phyloP scores from a whole-genome alignment of 2,329 filamentous ascomycete genomes.

The Colletotrichum spaethianum region DNA sequence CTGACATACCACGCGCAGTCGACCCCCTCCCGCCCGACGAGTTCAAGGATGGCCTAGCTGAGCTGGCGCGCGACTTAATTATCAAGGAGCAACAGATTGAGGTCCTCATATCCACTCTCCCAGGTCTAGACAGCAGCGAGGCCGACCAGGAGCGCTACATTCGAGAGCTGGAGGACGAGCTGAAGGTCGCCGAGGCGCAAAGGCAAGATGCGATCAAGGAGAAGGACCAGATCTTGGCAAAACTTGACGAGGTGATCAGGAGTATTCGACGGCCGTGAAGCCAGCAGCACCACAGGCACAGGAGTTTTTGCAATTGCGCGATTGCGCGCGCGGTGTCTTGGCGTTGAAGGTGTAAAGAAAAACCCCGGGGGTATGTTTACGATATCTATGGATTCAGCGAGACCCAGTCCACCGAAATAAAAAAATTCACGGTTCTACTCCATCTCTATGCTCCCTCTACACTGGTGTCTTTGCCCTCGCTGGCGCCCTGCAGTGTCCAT shows the following conservation, averaged over 20 bases:
- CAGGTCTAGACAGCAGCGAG: slow-evolving; percentile 84
- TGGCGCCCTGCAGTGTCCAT: not conserved
- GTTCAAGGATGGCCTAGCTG: slow-evolving; percentile 77
- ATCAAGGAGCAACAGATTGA: slow-evolving; percentile 89
- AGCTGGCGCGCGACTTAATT: slow-evolving; percentile 83
- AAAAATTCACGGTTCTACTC: slow-evolving; percentile 5
- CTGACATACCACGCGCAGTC: slow-evolving; percentile 56
- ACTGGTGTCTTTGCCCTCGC: not conserved
- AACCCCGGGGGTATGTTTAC: slow-evolving; percentile 24
- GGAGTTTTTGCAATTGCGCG: slow-evolving; percentile 26
- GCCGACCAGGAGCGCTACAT: slow-evolving; percentile 80
- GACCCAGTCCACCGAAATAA: slow-evolving; percentile 9
- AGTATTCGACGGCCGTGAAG: slow-evolving; percentile 70
- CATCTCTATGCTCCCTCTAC: not conserved
- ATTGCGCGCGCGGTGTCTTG: slow-evolving; percentile 49
- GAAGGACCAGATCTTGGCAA: slow-evolving; percentile 71
- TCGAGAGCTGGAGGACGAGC: slow-evolving; percentile 74
- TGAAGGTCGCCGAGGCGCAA: slow-evolving; percentile 74
- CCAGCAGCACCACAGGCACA: not conserved
- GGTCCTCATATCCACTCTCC: slow-evolving; percentile 79
- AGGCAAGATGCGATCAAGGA: slow-evolving; percentile 75
- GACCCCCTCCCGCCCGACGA: slow-evolving; percentile 74
- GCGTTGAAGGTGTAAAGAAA: slow-evolving; percentile 16
- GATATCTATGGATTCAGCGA: slow-evolving; percentile 22
- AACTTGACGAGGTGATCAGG: slow-evolving; percentile 73